Base-by-base conservation (phyloP, 257 asterid species). In the Penstemon newberryi region DNA sequence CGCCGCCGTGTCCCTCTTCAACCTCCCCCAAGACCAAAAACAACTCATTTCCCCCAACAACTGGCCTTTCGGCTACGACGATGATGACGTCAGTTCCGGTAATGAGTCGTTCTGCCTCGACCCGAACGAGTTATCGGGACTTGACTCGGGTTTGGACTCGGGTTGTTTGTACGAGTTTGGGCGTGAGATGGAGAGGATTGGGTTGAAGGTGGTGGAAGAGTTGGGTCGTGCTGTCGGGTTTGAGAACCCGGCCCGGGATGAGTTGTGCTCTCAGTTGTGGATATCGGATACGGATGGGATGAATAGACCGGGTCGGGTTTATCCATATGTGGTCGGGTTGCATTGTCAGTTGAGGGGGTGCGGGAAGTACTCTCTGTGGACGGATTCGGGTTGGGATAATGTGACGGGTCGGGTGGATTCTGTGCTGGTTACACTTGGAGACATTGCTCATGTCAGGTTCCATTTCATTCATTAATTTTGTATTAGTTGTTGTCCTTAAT, bases 41-140 rank as follows among this genome's bases (percentile, higher is more conserved):
- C 74, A 57, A 1, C 75, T 57, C 42, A 49, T 55, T 63, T 78
- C 83, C 83, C 85, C 92, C 10, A 65, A 46, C 12, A 78, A 80
- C 82, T 89, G 95, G 95, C 96, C 96, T 2, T 63, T 89, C 40
- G 96, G 96, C n/a, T 82, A 84, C 12, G 83, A 73, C 0, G 74
- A 67, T 3, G 74, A 65, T 41, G 79, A 8, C 42, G 44, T 4
- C 67, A 8, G 43, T 49, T 13, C 61, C 69, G 69, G 41, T 15
- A 63, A 74, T 5, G 88, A 82, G 75, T 86, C 86, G 2, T 74
- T 89, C 75, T 81, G 91, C 50, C 61, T 89, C 37, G 90, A 83
- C 76, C 60, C 82, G 40, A 56, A 38, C 77, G 33, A 69, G 75
- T 54, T 60, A 81, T 1, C 10, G 79, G 13, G 85, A 66, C 47